Conservation (phyloP, 345 rosid genomes). For the Melaleuca quinquenervia region DNA sequence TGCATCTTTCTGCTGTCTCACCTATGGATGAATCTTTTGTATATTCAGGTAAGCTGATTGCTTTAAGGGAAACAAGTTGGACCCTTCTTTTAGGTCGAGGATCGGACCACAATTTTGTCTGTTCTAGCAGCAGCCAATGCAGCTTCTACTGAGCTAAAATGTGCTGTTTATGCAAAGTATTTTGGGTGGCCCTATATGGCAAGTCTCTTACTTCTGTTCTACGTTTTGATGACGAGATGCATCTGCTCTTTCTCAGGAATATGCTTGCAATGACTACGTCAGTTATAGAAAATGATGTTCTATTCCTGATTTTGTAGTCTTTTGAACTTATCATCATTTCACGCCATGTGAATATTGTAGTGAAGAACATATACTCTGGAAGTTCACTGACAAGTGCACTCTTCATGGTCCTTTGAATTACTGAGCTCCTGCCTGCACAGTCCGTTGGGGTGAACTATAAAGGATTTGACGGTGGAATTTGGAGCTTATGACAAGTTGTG, state of each 20-base stretch:
- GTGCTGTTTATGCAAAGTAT: background rate
- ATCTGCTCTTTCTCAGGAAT: constrained; percentile 40
- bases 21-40: background rate
- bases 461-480: background rate
- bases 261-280: constrained; percentile 15
- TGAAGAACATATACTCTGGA: constrained; percentile 6
- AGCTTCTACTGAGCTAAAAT: background rate
- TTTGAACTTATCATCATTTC: constrained; percentile 12
- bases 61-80: background rate
- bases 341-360: constrained; percentile 50
- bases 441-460: background rate
- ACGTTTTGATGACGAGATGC: constrained; percentile 14
- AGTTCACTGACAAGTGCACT: background rate
- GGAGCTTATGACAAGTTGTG: background rate
- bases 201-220: constrained; percentile 2
- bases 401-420: background rate
- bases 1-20: background rate
- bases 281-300: constrained; percentile 16
- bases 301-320: constrained; percentile 20
- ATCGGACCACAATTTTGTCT: constrained; percentile 1
- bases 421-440: background rate
- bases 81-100: background rate
- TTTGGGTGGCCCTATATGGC: background rate
- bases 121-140: background rate
- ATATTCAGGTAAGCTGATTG: background rate